These are phyloP conservation scores for Jimgerdemannia flammicorona DNA, from an alignment of 192 early-diverging fungal genomes.

Conservation along the genomic window DNA sequence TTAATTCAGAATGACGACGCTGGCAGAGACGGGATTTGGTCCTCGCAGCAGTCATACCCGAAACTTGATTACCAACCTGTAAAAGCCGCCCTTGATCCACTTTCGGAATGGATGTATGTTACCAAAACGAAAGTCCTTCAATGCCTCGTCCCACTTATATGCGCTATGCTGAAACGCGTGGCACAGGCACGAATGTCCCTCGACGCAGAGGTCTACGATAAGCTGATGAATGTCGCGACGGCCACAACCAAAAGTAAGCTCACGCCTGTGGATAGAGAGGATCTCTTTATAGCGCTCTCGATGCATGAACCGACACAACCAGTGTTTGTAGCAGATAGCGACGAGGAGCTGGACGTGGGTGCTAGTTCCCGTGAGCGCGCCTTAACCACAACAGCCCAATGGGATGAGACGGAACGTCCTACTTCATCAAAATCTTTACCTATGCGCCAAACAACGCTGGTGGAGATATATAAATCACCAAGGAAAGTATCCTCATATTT, in stretches of 20 bases:
- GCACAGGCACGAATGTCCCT: constrained; percentile 15
- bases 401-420: not conserved
- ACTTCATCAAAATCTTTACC: not conserved
- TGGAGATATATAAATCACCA: not conserved
- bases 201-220: constrained; percentile 20
- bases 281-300: constrained; percentile 20
- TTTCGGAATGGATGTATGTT: constrained; percentile 31
- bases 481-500: not conserved
- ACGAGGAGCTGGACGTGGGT: constrained; percentile 15
- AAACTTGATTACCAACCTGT: not conserved
- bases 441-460: not conserved
- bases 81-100: constrained; percentile 8
- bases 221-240: constrained; percentile 25
- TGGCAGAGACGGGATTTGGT: not conserved
- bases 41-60: constrained; percentile 7
- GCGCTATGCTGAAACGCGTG: constrained; percentile 9
- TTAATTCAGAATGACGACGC: constrained; percentile 1
- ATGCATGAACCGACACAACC: constrained; percentile 24
- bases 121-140: constrained; percentile 16
- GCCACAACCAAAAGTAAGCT: constrained; percentile 14
- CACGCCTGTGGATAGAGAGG: constrained; percentile 14
- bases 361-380: not conserved
- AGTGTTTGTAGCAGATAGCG: constrained; percentile 20
- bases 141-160: constrained; percentile 17
- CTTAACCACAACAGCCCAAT: not conserved